phyloP scores from a whole-genome alignment of 2,329 filamentous ascomycete genomes.

The Colletotrichum sp. region DNA sequence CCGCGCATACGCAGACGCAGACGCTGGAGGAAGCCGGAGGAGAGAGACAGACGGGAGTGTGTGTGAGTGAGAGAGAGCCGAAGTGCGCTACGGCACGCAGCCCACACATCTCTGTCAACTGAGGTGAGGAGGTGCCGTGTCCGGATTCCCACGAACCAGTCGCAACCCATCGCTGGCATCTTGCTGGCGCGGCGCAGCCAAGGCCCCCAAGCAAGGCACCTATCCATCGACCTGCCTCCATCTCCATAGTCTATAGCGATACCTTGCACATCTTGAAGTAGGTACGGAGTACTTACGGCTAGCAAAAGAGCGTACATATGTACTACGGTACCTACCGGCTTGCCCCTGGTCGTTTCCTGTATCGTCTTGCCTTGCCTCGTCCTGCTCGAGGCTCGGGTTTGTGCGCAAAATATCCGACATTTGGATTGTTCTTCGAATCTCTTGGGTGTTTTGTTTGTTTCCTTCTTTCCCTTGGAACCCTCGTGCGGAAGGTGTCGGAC shows the following conservation, averaged over 20 bases:
- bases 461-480: not conserved
- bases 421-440: not conserved
- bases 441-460: not conserved
- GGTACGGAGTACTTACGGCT: not conserved
- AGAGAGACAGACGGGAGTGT: not conserved
- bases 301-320: not conserved
- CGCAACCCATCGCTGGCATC: constrained; percentile 15
- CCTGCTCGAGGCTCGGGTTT: not conserved
- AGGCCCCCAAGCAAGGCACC: not conserved
- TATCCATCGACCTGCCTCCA: not conserved
- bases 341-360: not conserved
- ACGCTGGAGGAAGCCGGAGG: not conserved
- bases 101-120: not conserved
- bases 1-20: not conserved
- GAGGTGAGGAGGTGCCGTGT: constrained; percentile 7
- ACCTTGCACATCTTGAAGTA: not conserved
- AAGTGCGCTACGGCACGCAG: not conserved
- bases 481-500: not conserved
- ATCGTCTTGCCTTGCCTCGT: not conserved
- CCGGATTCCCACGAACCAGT: constrained; percentile 20
- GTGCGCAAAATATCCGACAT: not conserved
- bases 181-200: not conserved
- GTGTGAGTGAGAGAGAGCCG: not conserved
- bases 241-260: not conserved
- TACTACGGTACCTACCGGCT: not conserved